Conservation (phyloP, 2,329 filamentous ascomycete genomes). For the Colletotrichum shisoi region DNA sequence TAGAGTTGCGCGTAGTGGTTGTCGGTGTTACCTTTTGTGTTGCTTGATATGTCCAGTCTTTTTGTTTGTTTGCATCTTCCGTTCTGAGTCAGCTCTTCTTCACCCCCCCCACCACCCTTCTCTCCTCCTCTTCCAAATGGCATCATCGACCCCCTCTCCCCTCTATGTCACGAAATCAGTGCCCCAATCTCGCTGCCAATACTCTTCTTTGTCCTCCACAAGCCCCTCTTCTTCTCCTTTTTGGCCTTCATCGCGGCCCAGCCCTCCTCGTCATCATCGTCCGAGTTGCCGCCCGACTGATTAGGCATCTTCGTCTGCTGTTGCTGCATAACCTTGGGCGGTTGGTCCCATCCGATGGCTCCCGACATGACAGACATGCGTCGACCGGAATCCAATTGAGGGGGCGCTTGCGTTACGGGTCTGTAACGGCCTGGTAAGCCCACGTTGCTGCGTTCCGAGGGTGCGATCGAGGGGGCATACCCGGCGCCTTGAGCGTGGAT, state of each 20-base stretch:
- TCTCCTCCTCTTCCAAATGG: background rate
- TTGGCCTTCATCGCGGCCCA: slow-evolving; percentile 76
- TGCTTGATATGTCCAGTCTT: slow-evolving; percentile 35
- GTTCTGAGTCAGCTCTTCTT: background rate
- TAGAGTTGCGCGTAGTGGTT: slow-evolving; percentile 10
- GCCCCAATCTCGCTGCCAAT: slow-evolving; percentile 58
- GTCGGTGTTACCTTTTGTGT: background rate
- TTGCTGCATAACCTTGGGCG: slow-evolving; percentile 51
- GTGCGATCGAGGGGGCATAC: slow-evolving; percentile 91
- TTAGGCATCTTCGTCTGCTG: slow-evolving; percentile 44
- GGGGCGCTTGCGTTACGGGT: slow-evolving; percentile 75
- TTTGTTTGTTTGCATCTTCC: slow-evolving; percentile 19
- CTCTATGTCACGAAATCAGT: slow-evolving; percentile 52
- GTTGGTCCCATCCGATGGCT: slow-evolving; percentile 47
- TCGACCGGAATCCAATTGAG: slow-evolving; percentile 40
- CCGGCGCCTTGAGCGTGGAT: slow-evolving; percentile 61
- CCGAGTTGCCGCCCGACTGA: slow-evolving; percentile 54
- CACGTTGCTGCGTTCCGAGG: slow-evolving; percentile 93
- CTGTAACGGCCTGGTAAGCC: slow-evolving; percentile 90
- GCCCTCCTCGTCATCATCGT: slow-evolving; percentile 72
- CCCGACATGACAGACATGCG: slow-evolving; percentile 54
- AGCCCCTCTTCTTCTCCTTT: slow-evolving; percentile 71
- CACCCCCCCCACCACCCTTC: background rate
- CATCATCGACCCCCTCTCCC: background rate
- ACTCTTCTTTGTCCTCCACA: slow-evolving; percentile 70